Evolutionary conservation across 2,329 filamentous ascomycete genomes (phyloP), one percentile per base, ranked within the genome.

Genomic region (Colletotrichum lentis): DNA sequence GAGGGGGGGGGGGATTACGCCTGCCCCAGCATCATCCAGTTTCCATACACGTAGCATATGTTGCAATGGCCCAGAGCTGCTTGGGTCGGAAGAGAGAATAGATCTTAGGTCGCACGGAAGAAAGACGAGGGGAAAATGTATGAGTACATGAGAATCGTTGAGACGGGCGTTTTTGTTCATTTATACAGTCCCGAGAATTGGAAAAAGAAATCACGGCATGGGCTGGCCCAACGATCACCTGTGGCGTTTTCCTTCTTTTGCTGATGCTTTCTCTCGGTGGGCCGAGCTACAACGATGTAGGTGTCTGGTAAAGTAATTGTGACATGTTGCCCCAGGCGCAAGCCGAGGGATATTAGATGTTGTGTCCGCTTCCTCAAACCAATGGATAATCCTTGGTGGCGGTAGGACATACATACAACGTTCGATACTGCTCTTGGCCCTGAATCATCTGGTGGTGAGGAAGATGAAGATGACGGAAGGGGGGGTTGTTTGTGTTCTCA

Each of bases 61-160:
- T 2, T 3, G 2, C 5, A 44, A 20, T 10, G 10, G 57, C 35
- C 20, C 20, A 20, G 11, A 41, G 3, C 27, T 10, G 18, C 16
- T 16, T 22, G 44, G 31, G 12, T 27, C 14, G 10, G 16, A 59
- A 12, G 39, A 41, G n/a, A 27, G n/a, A 39, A 37, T 44, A 46
- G 44, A 35, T 16, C 27, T 41, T 50, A 16, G 41, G 12, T 6
- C 14, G 24, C 10, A 22, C 10, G 14, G 16, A 20, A 22, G 20
- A 20, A 14, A 16, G 18, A 52, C 20, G 10, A 31, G 10, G 22
- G 14, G 18, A 46, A 49, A 35, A 20, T 60, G 57, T 60, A 60
- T 8, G 57, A 60, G 20, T 50, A 60, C 44, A 60, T 60, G 44
- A 50, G 20, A 60, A 16, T 22, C 31, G 57, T 24, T 35, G 44